Evolutionary conservation across 768 basidiomycete species (phyloP).

Genomic region (Amanita pallidorosea): DNA sequence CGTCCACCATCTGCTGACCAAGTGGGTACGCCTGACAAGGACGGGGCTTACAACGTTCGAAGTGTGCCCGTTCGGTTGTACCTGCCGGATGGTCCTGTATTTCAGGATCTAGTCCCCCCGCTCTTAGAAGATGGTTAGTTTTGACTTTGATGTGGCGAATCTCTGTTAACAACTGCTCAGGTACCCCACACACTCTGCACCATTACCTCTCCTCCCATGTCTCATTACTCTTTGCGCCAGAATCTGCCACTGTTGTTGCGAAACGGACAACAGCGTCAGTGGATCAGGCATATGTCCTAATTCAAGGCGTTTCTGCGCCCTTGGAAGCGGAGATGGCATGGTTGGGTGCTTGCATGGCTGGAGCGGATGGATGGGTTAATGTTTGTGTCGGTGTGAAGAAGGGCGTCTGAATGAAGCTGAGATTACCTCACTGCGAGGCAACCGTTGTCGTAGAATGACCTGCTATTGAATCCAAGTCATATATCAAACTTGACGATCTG

Average conservation of each 20-base stretch:
- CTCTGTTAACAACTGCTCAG: constrained; percentile 23
- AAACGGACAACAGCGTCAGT: constrained; percentile 24
- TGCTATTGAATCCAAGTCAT: constrained; percentile 11
- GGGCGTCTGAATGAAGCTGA: constrained; percentile 9
- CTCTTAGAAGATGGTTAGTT: constrained; percentile 62
- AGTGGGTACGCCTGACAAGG: constrained; percentile 44
- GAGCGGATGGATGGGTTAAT: constrained; percentile 94
- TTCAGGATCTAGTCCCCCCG: constrained; percentile 86
- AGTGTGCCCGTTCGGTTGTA: constrained; percentile 87
- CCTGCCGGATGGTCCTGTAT: constrained; percentile 80
- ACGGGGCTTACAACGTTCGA: constrained; percentile 80
- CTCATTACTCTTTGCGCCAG: constrained; percentile 67
- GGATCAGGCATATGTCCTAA: constrained; percentile 63
- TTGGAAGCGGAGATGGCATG: constrained; percentile 86
- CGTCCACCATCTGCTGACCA: constrained; percentile 60
- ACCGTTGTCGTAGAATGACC: too few relatives aligned
- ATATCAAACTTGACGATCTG: constrained; percentile 68
- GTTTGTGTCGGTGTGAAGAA: constrained; percentile 62
- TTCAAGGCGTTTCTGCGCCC: constrained; percentile 81
- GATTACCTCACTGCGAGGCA: too few relatives aligned
- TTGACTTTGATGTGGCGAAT: background rate
- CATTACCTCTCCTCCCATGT: constrained; percentile 61
- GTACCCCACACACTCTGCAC: constrained; percentile 60
- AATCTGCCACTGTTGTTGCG: constrained; percentile 31
- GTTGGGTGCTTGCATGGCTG: constrained; percentile 86